Evolutionary conservation across 2,329 filamentous ascomycete genomes (phyloP).

Genomic region (Colletotrichum liaoningense): DNA sequence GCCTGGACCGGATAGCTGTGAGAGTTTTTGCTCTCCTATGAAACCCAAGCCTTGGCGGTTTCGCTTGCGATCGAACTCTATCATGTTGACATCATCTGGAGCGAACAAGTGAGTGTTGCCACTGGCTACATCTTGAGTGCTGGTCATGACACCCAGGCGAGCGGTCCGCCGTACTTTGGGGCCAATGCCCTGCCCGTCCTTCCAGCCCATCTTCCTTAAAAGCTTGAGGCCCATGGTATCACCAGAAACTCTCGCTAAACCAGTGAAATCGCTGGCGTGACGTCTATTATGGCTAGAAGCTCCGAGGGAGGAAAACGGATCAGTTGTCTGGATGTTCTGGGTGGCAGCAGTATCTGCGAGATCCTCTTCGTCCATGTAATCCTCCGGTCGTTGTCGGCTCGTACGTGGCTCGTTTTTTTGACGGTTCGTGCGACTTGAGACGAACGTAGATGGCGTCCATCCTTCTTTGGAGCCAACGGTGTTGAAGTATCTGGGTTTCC

Average conservation of each 20-base stretch:
- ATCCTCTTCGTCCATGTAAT: constrained; percentile 99
- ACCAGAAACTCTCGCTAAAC: constrained; percentile 77
- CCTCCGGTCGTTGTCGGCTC: constrained; percentile 76
- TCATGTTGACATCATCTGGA: constrained; percentile 81
- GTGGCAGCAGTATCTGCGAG: constrained; percentile 86
- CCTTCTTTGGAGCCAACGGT: constrained; percentile 98
- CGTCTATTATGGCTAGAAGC: constrained; percentile 60
- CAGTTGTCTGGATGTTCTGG: constrained; percentile 77
- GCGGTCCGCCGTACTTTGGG: constrained; percentile 84
- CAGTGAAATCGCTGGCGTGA: constrained; percentile 63
- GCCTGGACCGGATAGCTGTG: not conserved
- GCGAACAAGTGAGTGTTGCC: constrained; percentile 80
- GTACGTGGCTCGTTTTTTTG: constrained; percentile 71
- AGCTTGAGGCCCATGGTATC: constrained; percentile 91
- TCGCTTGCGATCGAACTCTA: constrained; percentile 72
- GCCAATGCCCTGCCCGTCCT: constrained; percentile 91
- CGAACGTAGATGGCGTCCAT: constrained; percentile 92
- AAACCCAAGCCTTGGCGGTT: constrained; percentile 79
- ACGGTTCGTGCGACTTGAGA: constrained; percentile 87
- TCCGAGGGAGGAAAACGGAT: constrained; percentile 82
- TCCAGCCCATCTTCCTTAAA: constrained; percentile 94
- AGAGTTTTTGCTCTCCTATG: constrained; percentile 66
- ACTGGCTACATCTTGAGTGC: constrained; percentile 50
- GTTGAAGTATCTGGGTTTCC: constrained; percentile 84
- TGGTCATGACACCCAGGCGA: constrained; percentile 64